Evolutionary conservation across 257 asterid genomes (phyloP).

Genomic region (Fraxinus quadrangulata): DNA sequence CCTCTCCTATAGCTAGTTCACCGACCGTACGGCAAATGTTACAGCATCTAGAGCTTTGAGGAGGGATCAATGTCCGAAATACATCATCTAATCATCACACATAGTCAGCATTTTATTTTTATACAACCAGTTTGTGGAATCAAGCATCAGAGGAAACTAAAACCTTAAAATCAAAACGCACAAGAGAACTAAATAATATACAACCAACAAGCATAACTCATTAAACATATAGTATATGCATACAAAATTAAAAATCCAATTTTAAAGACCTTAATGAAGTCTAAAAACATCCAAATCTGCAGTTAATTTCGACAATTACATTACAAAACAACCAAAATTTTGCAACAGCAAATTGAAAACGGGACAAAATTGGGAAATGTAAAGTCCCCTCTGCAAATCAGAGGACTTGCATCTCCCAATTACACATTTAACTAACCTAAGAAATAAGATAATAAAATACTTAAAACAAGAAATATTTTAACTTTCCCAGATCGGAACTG

Average conservation of each 20-base stretch:
- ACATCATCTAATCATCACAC: too few species aligned
- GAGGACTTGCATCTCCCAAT: constrained; percentile 18
- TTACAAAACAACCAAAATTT: constrained; percentile 44
- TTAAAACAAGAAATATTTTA: constrained; percentile 23
- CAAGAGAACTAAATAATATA: not conserved
- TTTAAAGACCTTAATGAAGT: constrained; percentile 11
- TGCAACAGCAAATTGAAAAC: constrained; percentile 25
- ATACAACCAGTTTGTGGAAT: too few species aligned
- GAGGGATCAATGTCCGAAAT: too few species aligned
- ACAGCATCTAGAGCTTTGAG: too few species aligned
- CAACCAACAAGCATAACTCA: not conserved
- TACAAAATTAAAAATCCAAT: constrained; percentile 15
- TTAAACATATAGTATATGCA: not conserved
- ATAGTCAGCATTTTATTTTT: too few species aligned
- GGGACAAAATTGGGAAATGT: constrained; percentile 24
- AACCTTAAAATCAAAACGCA: not conserved
- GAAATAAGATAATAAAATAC: constrained; percentile 24
- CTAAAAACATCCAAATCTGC: constrained; percentile 27
- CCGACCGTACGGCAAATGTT: too few species aligned
- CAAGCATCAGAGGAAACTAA: too few species aligned
- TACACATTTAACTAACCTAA: constrained; percentile 36
- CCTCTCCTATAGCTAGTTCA: too few species aligned
- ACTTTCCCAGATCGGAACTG: constrained; percentile 25
- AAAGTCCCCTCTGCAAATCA: constrained; percentile 21
- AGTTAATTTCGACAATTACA: constrained; percentile 31